A percentile compares a stretch with the other conserved stretches of the same genome.
Evolutionary conservation across 495 filamentous ascomycete genomes (phyloP).

Genomic region (Lasiosphaeriaceae sp.): DNA sequence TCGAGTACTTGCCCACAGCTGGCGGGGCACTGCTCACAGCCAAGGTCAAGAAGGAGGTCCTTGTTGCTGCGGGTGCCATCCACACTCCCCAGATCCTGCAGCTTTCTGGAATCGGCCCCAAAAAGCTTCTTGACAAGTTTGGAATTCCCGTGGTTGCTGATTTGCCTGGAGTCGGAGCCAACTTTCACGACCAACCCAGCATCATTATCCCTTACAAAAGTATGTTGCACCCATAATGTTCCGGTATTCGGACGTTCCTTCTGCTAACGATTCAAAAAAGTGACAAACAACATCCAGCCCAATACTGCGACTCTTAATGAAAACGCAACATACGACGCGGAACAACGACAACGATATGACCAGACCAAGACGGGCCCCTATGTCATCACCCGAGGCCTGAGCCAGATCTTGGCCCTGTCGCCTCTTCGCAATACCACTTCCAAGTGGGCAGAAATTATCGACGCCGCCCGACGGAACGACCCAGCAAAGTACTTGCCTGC

Average conservation of each 20-base stretch:
- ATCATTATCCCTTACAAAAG: constrained; percentile 5
- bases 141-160: constrained; percentile 40
- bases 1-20: constrained; percentile 5
- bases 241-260: neutral
- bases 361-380: constrained; percentile 3
- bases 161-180: constrained; percentile 48
- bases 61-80: constrained; percentile 50
- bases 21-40: constrained; percentile 14
- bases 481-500: neutral
- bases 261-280: neutral
- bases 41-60: constrained; percentile 46
- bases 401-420: constrained; percentile 1
- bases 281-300: constrained; percentile 1
- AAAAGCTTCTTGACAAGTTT: constrained; percentile 32
- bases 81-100: constrained; percentile 52
- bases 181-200: constrained; percentile 48
- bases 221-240: neutral
- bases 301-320: neutral
- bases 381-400: constrained; percentile 3
- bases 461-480: neutral
- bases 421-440: neutral
- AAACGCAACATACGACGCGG: neutral
- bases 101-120: constrained; percentile 46
- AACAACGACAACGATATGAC: neutral
- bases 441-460: neutral